phyloP scores from a whole-genome alignment of 2,329 filamentous ascomycete genomes.

The Fusarium nelsonii region DNA sequence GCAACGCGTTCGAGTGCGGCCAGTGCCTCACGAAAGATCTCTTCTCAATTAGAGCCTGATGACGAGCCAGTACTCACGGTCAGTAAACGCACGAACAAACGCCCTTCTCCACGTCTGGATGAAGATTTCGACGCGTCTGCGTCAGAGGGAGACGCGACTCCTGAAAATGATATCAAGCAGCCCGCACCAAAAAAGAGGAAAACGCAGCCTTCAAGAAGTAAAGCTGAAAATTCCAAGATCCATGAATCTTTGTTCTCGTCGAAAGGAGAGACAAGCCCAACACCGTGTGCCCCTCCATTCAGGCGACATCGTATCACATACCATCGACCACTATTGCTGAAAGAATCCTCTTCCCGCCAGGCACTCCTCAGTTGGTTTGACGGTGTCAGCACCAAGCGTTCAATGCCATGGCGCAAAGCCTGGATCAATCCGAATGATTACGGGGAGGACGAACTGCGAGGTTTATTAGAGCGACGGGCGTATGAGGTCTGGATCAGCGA shows the following conservation, averaged over 20 bases:
- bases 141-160: slow-evolving; percentile 41
- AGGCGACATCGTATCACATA: slow-evolving; percentile 58
- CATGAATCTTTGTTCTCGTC: slow-evolving; percentile 37
- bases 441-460: slow-evolving; percentile 53
- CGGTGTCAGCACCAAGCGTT: slow-evolving; percentile 58
- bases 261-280: neutral
- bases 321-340: slow-evolving; percentile 64
- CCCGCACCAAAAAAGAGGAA: slow-evolving; percentile 43
- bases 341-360: slow-evolving; percentile 50
- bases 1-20: slow-evolving; percentile 40
- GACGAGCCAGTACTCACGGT: slow-evolving; percentile 6
- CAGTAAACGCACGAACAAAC: slow-evolving; percentile 25
- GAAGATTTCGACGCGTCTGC: slow-evolving; percentile 44
- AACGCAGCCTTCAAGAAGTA: slow-evolving; percentile 33
- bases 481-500: slow-evolving; percentile 77
- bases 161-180: slow-evolving; percentile 31
- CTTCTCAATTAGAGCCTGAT: slow-evolving; percentile 35
- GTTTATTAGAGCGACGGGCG: slow-evolving; percentile 64
- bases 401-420: slow-evolving; percentile 70
- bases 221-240: slow-evolving; percentile 20
- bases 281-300: slow-evolving; percentile 33
- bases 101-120: slow-evolving; percentile 21
- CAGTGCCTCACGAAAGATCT: slow-evolving; percentile 38
- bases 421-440: slow-evolving; percentile 63
- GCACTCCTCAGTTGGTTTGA: slow-evolving; percentile 66